phyloP scores from a whole-genome alignment of 495 filamentous ascomycete species.

The Annulohypoxylon stygium region DNA sequence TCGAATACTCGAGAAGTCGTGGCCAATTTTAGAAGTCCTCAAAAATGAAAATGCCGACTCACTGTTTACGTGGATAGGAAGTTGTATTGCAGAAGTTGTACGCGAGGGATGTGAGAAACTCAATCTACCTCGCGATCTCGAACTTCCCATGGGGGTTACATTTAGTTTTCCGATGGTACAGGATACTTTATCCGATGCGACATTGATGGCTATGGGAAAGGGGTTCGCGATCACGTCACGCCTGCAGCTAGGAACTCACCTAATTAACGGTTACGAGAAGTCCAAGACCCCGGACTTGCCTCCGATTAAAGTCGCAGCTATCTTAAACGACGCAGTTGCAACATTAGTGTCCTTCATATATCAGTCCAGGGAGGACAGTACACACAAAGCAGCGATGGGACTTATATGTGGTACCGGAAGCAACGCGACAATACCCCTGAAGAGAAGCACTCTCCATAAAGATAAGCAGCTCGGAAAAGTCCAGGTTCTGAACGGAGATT shows the following conservation, averaged over 20 bases:
- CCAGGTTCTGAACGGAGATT: conserved; percentile 72
- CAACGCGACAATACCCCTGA: conserved; percentile 84
- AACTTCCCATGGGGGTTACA: conserved; percentile 82
- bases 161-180: conserved; percentile 91
- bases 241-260: conserved; percentile 76
- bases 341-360: conserved; percentile 84
- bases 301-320: conserved; percentile 76
- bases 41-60: conserved; percentile 82
- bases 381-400: conserved; percentile 74
- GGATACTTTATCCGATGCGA: conserved; percentile 78
- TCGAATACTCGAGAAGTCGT: conserved; percentile 75
- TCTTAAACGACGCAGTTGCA: conserved; percentile 85
- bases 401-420: conserved; percentile 87
- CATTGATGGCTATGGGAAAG: conserved; percentile 89
- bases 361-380: conserved; percentile 59
- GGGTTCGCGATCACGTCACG: conserved; percentile 83
- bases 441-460: conserved; percentile 71
- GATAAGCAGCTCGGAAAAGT: conserved; percentile 66
- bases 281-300: conserved; percentile 66
- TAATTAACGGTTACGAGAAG: conserved; percentile 75
- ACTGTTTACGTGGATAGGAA: conserved; percentile 83
- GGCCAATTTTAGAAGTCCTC: conserved; percentile 83
- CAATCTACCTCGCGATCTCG: conserved; percentile 48
- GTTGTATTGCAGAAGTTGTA: conserved; percentile 80
- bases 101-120: conserved; percentile 56